Evolutionary conservation across 768 basidiomycete species (phyloP).

Genomic region (Fomitopsis serialis): DNA sequence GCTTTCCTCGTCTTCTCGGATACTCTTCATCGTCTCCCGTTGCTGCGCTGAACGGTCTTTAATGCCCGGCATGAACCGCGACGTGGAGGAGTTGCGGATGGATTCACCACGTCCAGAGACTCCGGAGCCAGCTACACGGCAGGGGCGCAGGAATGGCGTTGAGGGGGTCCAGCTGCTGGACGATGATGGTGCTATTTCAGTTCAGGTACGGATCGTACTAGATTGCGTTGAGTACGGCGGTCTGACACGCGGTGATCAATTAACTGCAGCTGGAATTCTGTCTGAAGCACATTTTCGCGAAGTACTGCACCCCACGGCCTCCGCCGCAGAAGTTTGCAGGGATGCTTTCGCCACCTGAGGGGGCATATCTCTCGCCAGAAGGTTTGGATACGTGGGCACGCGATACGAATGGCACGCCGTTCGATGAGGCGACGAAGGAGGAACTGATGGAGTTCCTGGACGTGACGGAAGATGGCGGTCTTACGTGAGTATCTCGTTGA

Average conservation of each 20-base stretch:
- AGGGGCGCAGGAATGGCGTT: slow-evolving; percentile 49
- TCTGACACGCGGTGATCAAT: neutral
- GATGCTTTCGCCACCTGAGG: slow-evolving; percentile 26
- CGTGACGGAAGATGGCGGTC: slow-evolving; percentile 60
- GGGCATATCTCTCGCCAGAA: slow-evolving; percentile 52
- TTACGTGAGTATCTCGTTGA: slow-evolving; percentile 51
- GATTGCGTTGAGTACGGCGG: neutral
- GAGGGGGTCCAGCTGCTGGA: slow-evolving; percentile 56
- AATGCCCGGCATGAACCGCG: slow-evolving; percentile 15
- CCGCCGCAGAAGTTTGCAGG: slow-evolving; percentile 10
- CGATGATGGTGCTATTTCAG: slow-evolving; percentile 63
- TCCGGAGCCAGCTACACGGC: slow-evolving; percentile 55
- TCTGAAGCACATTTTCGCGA: slow-evolving; percentile 73
- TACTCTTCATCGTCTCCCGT: neutral
- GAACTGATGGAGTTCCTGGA: slow-evolving; percentile 75
- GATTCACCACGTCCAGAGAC: slow-evolving; percentile 53
- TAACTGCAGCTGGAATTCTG: slow-evolving; percentile 54
- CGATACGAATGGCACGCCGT: slow-evolving; percentile 81
- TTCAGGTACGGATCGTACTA: slow-evolving; percentile 38
- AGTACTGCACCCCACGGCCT: slow-evolving; percentile 57
- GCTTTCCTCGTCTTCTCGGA: neutral
- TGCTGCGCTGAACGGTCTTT: neutral
- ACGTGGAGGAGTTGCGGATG: slow-evolving; percentile 18
- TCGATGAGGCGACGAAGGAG: slow-evolving; percentile 70
- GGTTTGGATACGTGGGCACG: slow-evolving; percentile 72